Evolutionary conservation across 148 eudicot genomes (phyloP), one percentile per base, ranked within the genome.

Genomic region (Chenopodium formosanum): DNA sequence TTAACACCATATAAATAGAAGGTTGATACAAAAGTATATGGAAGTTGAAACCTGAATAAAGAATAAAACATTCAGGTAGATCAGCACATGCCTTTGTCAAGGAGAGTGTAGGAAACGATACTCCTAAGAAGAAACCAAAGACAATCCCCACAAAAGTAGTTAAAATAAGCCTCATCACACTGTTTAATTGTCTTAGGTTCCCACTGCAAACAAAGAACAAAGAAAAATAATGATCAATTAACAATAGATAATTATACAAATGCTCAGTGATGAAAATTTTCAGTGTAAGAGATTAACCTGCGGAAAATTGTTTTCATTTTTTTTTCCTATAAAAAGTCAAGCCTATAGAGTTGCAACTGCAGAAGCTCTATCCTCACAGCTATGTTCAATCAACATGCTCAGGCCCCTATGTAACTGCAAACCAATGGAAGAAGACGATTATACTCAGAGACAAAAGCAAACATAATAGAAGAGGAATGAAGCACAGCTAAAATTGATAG

Each of bases 71-170:
- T 53, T 14, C 67, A 70, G 71, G 27, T 44, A 62, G 37, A 62
- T 62, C 34, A 58, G 20, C 31, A 46, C 23, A 29, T 84, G 88
- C 97, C 95, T 92, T 88, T 65, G 91, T 77, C 70, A 89, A 68
- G 58, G 92, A 86, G 70, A 89, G 40, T 64, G 90, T 78, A 29
- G 97, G 95, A 84, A 92, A 88, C 14, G 91, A 89, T 23, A 64
- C 84, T 58, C 95, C 95, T 70, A 93, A 74, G 84, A 90, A 89
- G 86, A 92, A 89, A 75, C 97, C 97, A 83, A 93, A 86, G 37
- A 93, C 80, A 31, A 88, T 50, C 47, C 97, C 95, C 31, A 85
- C 85, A 25, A 91, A 84, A 69, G 94, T 86, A 70, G 90, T 90
- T 74, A 92, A 74, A 34, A 92, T 27, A 77, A 93, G 87, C 92